A percentile compares a stretch with the other conserved stretches of the same genome.
Evolutionary conservation across 495 filamentous ascomycete species (phyloP).

Genomic region (Cairneyella variabilis): DNA sequence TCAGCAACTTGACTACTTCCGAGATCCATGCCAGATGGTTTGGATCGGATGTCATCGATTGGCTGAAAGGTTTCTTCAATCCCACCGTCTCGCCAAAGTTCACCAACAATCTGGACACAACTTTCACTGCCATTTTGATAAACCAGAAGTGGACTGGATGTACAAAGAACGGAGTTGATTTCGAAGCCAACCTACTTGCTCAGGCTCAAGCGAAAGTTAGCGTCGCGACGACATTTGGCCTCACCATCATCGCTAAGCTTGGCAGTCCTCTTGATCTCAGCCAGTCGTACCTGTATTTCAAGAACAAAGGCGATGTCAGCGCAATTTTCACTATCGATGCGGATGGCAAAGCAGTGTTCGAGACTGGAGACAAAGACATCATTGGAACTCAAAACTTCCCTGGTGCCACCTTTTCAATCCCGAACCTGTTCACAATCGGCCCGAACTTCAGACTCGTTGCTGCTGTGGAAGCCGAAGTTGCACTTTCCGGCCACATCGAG

Average conservation of each 20-base stretch:
- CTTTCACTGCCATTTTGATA: slow-evolving; percentile 17
- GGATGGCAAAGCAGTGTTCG: slow-evolving; percentile 6
- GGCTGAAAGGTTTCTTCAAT: not conserved
- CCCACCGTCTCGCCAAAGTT: not conserved
- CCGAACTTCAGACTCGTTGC: not conserved
- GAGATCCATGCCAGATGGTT: slow-evolving; percentile 30
- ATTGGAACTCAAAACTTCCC: not conserved
- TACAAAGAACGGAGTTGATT: not conserved
- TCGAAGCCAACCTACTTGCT: slow-evolving; percentile 12
- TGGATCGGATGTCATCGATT: slow-evolving; percentile 9
- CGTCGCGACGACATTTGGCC: slow-evolving; percentile 25
- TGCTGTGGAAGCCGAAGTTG: not conserved
- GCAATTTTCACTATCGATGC: slow-evolving; percentile 27
- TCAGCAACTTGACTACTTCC: slow-evolving; percentile 10
- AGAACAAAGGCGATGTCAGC: slow-evolving; percentile 26
- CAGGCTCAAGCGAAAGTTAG: slow-evolving; percentile 23
- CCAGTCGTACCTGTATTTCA: slow-evolving; percentile 28
- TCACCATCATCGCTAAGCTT: slow-evolving; percentile 25
- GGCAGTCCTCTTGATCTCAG: slow-evolving; percentile 22
- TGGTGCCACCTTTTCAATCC: not conserved
- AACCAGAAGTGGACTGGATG: slow-evolving; percentile 16
- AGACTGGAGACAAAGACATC: slow-evolving; percentile 13
- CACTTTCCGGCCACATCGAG: not conserved
- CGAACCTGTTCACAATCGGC: not conserved
- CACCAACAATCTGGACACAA: not conserved